Evolutionary conservation across 2,329 filamentous ascomycete genomes (phyloP), one percentile per base, ranked within the genome.

Genomic region (Cytospora leucostoma): DNA sequence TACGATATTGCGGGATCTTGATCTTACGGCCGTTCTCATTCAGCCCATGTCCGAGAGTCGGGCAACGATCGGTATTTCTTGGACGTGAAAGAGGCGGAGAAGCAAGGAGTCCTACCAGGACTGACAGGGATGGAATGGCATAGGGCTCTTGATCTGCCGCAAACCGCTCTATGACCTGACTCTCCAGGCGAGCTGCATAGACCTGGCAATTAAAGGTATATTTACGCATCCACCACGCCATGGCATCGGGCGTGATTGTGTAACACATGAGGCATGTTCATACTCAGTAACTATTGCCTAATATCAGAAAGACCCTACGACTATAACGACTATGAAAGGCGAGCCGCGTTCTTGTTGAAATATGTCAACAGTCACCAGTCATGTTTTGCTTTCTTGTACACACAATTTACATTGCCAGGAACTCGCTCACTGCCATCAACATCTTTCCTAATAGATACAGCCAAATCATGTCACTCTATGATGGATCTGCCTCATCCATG

Each of bases 61-160:
- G 56, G 50, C 6, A 75, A 80, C 34, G 90, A 94, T 69, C 79
- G 80, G 51, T 84, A 88, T 66, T 96, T 90, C 70, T 78, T 96
- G 56, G 91, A 96, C 69, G 85, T 95, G 1, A 78, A 80, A 15
- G 89, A 93, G 67, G 91, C 91, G 1, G 85, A 92, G 74, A 76
- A 78, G 54, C 79, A 82, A 44, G 88, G 87, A 0, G 77, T 92
- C 17, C 76, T 94, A 3, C 84, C 85, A 53, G 68, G 76, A 49
- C 72, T 73, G 7, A 77, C 77, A 33, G 71, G 72, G 6, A 11
- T 11, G n/a, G 15, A 19, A 21, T 10, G 10, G 8, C 8, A 37
- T 2, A 47, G 7, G 7, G 15, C n/a, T 17, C 11, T 10, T 4
- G 3, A 6, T 11, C 40, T 19, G n/a, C 40, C 40, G 8, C 40